phyloP scores from a whole-genome alignment of 2,329 filamentous ascomycete species.

The Juglanconis oblonga region DNA sequence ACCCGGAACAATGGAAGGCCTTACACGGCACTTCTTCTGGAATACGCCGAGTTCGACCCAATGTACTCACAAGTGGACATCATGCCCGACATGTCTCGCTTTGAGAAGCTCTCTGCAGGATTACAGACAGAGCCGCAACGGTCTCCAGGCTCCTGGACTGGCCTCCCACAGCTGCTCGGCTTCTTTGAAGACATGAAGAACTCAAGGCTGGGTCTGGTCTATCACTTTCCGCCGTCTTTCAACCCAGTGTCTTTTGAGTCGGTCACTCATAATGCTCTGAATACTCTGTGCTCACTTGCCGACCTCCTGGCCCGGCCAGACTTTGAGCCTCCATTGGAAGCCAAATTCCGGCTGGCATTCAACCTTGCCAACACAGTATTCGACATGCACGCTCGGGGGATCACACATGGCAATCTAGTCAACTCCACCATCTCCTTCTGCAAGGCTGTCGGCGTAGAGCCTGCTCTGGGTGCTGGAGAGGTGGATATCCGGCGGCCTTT shows the following conservation, averaged over 20 bases:
- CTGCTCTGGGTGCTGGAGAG: slow-evolving; percentile 40
- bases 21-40: slow-evolving; percentile 61
- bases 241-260: slow-evolving; percentile 54
- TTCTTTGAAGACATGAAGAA: slow-evolving; percentile 74
- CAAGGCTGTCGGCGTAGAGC: slow-evolving; percentile 40
- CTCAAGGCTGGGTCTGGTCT: slow-evolving; percentile 71
- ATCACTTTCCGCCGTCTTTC: slow-evolving; percentile 67
- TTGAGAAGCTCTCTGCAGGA: slow-evolving; percentile 60
- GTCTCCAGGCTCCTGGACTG: slow-evolving; percentile 55
- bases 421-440: slow-evolving; percentile 68
- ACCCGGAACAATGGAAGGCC: slow-evolving; percentile 39
- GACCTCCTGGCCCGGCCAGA: slow-evolving; percentile 51
- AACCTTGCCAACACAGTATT: slow-evolving; percentile 72
- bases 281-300: slow-evolving; percentile 51
- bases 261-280: slow-evolving; percentile 46
- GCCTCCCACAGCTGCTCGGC: slow-evolving; percentile 59
- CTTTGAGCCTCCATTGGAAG: slow-evolving; percentile 67
- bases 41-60: slow-evolving; percentile 65
- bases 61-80: slow-evolving; percentile 62
- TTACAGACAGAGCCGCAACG: slow-evolving; percentile 53
- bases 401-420: slow-evolving; percentile 68
- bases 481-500: slow-evolving; percentile 67
- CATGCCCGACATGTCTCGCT: slow-evolving; percentile 61
- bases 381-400: slow-evolving; percentile 66
- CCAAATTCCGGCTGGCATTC: slow-evolving; percentile 71